Evolutionary conservation across 495 filamentous ascomycete genomes (phyloP).

Genomic region (Talaromyces proteolyticus): DNA sequence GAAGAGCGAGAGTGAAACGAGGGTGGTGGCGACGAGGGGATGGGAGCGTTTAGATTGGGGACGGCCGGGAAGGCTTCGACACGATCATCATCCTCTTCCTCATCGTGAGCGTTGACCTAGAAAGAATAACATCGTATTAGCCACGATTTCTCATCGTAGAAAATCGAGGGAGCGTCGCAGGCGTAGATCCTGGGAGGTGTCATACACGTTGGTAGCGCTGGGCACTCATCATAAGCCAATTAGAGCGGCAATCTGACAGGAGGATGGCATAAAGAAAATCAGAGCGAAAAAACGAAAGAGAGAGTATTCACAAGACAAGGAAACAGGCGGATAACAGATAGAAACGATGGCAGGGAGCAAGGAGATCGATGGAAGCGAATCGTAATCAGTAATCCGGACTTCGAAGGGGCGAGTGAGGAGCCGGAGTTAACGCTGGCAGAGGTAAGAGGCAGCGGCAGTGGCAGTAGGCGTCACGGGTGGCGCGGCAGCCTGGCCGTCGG

Average conservation of each 20-base stretch:
- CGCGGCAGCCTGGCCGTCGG: constrained; percentile 4
- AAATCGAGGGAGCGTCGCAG: too few relatives aligned
- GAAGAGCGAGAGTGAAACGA: constrained; percentile 86
- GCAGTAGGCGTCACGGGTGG: neutral
- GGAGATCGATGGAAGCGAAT: neutral
- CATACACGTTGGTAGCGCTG: constrained; percentile 84
- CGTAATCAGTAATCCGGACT: neutral
- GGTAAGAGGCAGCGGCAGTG: constrained; percentile 4
- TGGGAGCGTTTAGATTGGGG: constrained; percentile 34
- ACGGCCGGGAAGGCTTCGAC: constrained; percentile 34
- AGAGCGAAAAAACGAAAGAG: constrained; percentile 10
- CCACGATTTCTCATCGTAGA: constrained; percentile 12
- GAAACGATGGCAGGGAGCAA: neutral
- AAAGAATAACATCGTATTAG: neutral
- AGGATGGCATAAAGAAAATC: neutral
- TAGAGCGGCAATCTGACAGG: neutral
- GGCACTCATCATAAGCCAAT: constrained; percentile 58
- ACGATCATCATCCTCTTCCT: constrained; percentile 33
- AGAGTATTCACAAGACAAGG: neutral
- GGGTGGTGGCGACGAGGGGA: constrained; percentile 83
- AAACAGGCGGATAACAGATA: neutral
- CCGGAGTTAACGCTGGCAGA: neutral
- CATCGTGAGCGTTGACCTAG: constrained; percentile 49
- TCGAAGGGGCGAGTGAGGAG: neutral
- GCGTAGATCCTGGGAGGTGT: too few relatives aligned